These are phyloP conservation scores for Colletotrichum lentis DNA, from an alignment of 2,329 filamentous ascomycete species.

Conservation along the genomic window DNA sequence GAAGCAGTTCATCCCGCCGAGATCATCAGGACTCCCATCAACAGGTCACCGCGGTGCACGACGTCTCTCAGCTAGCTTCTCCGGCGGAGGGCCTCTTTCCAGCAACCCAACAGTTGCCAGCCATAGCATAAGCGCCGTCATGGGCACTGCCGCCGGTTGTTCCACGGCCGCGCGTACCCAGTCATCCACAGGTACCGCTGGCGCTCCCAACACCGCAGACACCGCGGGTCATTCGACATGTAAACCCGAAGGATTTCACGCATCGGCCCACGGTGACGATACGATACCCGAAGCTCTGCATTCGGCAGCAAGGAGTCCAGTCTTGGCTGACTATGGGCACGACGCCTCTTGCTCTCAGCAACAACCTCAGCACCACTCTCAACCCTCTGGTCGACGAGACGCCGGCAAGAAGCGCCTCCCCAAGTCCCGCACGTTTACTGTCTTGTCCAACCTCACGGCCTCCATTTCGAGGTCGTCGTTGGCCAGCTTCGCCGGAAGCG, in stretches of 20 bases:
- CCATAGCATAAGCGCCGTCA: constrained; percentile 43
- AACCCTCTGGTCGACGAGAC: background rate
- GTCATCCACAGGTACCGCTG: too few species aligned
- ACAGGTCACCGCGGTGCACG: constrained; percentile 12
- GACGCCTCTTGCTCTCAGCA: constrained; percentile 27
- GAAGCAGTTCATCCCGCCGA: background rate
- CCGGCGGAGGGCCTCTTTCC: constrained; percentile 40
- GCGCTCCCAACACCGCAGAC: too few species aligned
- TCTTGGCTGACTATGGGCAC: background rate
- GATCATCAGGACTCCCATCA: background rate
- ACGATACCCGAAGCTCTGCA: background rate
- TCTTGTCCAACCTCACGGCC: constrained; percentile 56
- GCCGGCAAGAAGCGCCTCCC: constrained; percentile 45
- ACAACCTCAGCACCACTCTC: constrained; percentile 28
- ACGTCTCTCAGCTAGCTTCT: constrained; percentile 47
- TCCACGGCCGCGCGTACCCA: too few species aligned
- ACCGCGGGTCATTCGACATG: constrained; percentile 30
- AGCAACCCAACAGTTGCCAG: constrained; percentile 46
- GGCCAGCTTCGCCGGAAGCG: constrained; percentile 22
- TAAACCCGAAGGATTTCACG: constrained; percentile 21
- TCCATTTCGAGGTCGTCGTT: constrained; percentile 51
- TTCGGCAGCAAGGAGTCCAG: constrained; percentile 7
- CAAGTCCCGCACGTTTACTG: constrained; percentile 56
- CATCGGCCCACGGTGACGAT: background rate
- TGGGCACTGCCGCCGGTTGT: background rate